A percentile compares a stretch with the other conserved stretches of the same genome.
These are phyloP conservation scores for Lactarius akahatsu DNA, from an alignment of 768 basidiomycete species.

Conservation along the genomic window DNA sequence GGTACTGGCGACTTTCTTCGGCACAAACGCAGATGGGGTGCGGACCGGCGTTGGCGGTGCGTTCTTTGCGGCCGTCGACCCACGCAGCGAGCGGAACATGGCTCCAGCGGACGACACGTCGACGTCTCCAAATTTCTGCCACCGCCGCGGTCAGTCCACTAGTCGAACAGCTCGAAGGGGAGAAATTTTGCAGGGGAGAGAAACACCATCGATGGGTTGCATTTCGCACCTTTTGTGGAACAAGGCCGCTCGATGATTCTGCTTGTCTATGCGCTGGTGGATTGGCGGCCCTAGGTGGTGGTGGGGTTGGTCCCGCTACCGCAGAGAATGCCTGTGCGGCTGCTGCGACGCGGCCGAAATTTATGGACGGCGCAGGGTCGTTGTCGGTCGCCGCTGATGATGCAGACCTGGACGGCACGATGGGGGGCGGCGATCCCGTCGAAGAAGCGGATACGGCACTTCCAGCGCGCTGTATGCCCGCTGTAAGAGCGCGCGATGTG, in stretches of 20 bases:
- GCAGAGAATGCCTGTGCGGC: slow-evolving; percentile 23
- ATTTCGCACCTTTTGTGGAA: slow-evolving; percentile 17
- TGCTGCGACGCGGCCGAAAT: slow-evolving; percentile 14
- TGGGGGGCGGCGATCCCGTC: neutral
- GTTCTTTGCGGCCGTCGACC: slow-evolving; percentile 43
- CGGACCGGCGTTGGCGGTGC: slow-evolving; percentile 39
- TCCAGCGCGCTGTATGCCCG: slow-evolving; percentile 17
- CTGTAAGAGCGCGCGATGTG: slow-evolving; percentile 8
- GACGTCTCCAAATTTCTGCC: slow-evolving; percentile 60
- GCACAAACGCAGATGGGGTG: slow-evolving; percentile 41
- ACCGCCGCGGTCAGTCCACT: neutral
- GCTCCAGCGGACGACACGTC: slow-evolving; percentile 52
- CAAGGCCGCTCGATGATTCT: neutral
- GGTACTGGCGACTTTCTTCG: slow-evolving; percentile 39
- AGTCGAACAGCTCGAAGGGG: neutral
- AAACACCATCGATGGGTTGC: neutral
- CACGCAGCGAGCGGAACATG: slow-evolving; percentile 48
- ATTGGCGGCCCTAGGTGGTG: neutral
- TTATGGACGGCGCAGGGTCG: neutral
- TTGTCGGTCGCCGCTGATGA: neutral
- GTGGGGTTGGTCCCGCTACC: neutral
- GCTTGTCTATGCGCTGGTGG: neutral
- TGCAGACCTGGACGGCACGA: neutral
- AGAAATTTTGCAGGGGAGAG: neutral
- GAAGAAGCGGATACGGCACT: neutral